Base-by-base conservation (phyloP, 2,329 filamentous ascomycete genomes). In the Fusarium denticulatum region DNA sequence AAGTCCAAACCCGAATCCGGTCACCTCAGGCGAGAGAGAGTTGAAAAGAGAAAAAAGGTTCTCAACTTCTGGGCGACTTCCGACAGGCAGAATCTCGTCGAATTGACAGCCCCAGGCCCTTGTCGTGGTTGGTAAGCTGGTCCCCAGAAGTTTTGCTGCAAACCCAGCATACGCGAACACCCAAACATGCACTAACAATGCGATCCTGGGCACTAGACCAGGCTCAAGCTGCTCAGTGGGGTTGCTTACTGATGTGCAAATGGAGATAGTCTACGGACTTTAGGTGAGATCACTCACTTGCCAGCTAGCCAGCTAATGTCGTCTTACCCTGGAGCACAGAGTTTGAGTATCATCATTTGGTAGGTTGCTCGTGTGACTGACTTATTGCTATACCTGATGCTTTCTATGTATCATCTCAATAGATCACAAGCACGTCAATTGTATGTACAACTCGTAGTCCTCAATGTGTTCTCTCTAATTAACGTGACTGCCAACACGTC, bases 101-200 rank as follows among this genome's bases (percentile, higher is more conserved):
- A 36, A 36, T 36, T 36, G 15, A 36, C 16, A 36, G 34, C 7
- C 34, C 32, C 12, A 32, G 24, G 46, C 55, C 64, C 65, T 64
- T 40, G 59, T 70, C 56, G 58, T 74, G 71, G 71, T 74, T 74
- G 67, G 71, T 74, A 74, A 74, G 71, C 71, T 74, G 46, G 58
- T 58, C 59, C 52, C 70, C 62, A 63, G 37, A 71, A 67, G 63
- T 63, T 63, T 46, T 58, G 42, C 55, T 69, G 56, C 64, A 66
- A 67, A 67, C 67, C 42, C 71, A 60, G 64, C 63, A 34, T 58
- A 50, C 39, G 55, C 67, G 58, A 65, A 60, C 64, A 42, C 67
- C 56, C 55, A 71, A 43, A 30, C 45, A 68, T 69, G 46, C n/a
- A 43, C 66, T 69, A 70, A 60, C 22, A 69, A 30, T 46, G 56